Evolutionary conservation across 331 rosid genomes (phyloP), one percentile per base, ranked within the genome.

Genomic region (Cydonia oblonga): DNA sequence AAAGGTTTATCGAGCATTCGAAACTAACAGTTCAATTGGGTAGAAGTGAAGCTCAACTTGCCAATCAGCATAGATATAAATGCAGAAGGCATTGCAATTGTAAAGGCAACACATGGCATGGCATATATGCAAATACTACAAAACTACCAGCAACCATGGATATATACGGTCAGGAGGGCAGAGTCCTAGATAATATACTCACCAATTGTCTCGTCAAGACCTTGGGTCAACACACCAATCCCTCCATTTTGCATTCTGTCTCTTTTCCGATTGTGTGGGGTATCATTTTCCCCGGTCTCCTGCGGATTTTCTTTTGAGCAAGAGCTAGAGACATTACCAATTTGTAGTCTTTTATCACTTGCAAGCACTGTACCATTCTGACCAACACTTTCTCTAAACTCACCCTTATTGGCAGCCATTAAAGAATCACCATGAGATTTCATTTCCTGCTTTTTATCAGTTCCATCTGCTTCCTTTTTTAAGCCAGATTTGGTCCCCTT

Each of bases 201-300:
- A 93, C 98, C 96, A 28, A 83, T 84, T 66, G 96, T 79, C 80
- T 86, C 90, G 69, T 71, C 86, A 28, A 80, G 75, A 51, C 88
- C 88, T 61, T 30, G 83, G 44, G 81, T 76, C 26, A 66, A 85
- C 78, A 76, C 77, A 59, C 69, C 75, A 77, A 70, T 76, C 58
- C 74, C 81, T 71, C 80, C 83, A 79, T 76, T 71, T 75, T 78
- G 83, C 75, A 76, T 52, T 73, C 70, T 63, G 15, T 77, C 82
- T 60, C 75, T 79, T 52, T 72, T 82, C 63, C 73, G 38, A 74
- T 75, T 83, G 9, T 66, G 78, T 49, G 66, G 71, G 72, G 66
- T 68, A 54, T 33, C 70, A 18, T 64, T 62, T 69, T 46, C 81
- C 51, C 70, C 51, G 9, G 76, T 73, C 56, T 68, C 85, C 76